Base-by-base conservation (phyloP, 345 rosid genomes). In the Salix arbutifolia region DNA sequence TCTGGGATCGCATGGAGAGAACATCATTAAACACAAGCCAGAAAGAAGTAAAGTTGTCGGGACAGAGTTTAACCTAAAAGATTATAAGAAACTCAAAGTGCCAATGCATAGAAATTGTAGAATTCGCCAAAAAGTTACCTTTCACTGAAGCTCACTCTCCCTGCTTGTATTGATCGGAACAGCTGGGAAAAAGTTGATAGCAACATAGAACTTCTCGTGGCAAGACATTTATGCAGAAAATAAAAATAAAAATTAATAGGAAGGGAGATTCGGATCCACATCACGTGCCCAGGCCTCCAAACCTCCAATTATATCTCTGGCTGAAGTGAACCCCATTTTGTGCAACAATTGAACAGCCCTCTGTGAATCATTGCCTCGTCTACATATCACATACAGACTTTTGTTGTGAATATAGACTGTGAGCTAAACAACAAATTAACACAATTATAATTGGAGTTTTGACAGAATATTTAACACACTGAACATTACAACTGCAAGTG, bases 341-440 rank as follows among this genome's bases (percentile, higher is more conserved):
- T 85, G 92, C 68, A 93, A 88, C 70, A 78, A 76, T 50, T 93
- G 82, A 64, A 95, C 98, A 18, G 98, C 99, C 76, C 92, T 91
- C 84, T 95, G 99, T 44, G 98, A 95, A 82, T 93, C 94, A 14
- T 95, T 95, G 71, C 99, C 98, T 33, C 98, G 92, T 83, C 98
- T 90, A 70, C 99, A 95, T 16, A 88, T 83, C 30, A 91, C 90
- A 25, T 88, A 95, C 8, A 95, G 61, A 76, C 77, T 81, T 17
- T 91, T 91, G 4, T 88, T 87, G 83, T 88, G 83, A 66, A 91
- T 93, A 75, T 91, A 93, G 74, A 93, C 90, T 2, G 96, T 86
- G 42, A 92, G 91, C 91, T 87, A 62, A 25, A 82, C 26, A 74
- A 62, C 3, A 74, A 73, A 73, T 31, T 71, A 18, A 30, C 46